These are phyloP conservation scores for Trichoderma citrinoviride DNA, from an alignment of 2,329 filamentous ascomycete genomes.

Conservation along the genomic window DNA sequence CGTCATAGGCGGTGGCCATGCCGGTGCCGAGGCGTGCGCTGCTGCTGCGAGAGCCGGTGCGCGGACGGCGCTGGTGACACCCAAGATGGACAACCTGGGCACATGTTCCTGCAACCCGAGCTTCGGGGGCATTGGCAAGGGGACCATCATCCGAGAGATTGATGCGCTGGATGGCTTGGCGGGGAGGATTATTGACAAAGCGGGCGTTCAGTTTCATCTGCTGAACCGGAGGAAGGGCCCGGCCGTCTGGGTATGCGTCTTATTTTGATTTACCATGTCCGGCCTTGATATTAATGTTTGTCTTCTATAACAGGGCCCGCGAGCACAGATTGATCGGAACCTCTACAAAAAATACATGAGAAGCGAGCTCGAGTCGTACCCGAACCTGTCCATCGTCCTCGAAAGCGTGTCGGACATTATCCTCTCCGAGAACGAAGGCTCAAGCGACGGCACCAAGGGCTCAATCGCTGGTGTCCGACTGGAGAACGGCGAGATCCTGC, in stretches of 20 bases:
- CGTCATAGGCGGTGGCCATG: conserved; percentile 93
- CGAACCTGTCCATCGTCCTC: conserved; percentile 75
- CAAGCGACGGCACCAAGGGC: conserved; percentile 51
- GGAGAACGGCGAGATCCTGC: conserved; percentile 81
- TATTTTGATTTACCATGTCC: not conserved
- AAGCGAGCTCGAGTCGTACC: conserved; percentile 75
- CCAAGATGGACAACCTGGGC: conserved; percentile 82
- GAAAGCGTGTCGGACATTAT: conserved; percentile 93
- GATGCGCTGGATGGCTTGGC: conserved; percentile 91
- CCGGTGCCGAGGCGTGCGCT: conserved; percentile 88
- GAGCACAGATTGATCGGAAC: conserved; percentile 90
- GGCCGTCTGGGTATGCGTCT: conserved; percentile 75
- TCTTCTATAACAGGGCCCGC: conserved; percentile 59
- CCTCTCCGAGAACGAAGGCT: conserved; percentile 47
- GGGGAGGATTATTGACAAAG: conserved; percentile 85
- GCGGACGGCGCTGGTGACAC: conserved; percentile 84
- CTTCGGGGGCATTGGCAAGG: conserved; percentile 98
- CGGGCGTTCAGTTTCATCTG: conserved; percentile 89
- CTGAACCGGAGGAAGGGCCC: conserved; percentile 88
- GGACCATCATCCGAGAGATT: conserved; percentile 91
- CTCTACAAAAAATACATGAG: conserved; percentile 90
- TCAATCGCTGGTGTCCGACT: conserved; percentile 82
- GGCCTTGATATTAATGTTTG: not conserved
- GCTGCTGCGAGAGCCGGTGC: conserved; percentile 87
- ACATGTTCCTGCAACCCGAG: conserved; percentile 97